phyloP scores from a whole-genome alignment of 129 eudicot species.

The Apium graveolens region DNA sequence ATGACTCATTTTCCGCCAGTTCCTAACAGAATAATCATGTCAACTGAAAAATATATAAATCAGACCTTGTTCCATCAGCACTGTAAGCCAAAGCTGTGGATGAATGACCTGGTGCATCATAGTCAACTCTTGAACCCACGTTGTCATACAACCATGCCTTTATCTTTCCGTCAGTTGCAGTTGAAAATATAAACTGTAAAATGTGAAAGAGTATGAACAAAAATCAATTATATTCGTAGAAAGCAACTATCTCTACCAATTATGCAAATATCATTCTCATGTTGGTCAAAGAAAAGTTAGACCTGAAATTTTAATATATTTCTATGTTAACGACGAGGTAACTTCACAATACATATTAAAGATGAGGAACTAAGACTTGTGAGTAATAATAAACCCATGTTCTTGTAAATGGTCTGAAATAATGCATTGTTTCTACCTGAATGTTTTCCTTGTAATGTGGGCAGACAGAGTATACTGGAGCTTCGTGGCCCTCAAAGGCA shows the following conservation, averaged over 20 bases:
- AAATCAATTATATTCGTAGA: not conserved
- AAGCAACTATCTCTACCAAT: not conserved
- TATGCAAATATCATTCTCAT: not conserved
- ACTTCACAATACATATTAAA: not conserved
- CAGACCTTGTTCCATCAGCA: slow-evolving; percentile 64
- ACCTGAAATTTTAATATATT: too few species aligned
- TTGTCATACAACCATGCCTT: slow-evolving; percentile 73
- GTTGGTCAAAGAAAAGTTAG: not conserved
- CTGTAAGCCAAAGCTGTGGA: slow-evolving; percentile 65
- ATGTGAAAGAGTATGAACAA: slow-evolving; percentile 2
- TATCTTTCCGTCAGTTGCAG: slow-evolving; percentile 64
- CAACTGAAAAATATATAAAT: not conserved
- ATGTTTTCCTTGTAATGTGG: slow-evolving; percentile 79
- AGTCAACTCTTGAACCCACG: slow-evolving; percentile 60
- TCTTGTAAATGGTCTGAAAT: not conserved
- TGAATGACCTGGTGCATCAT: slow-evolving; percentile 71
- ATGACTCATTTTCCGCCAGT: not conserved
- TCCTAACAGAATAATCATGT: not conserved
- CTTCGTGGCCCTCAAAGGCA: slow-evolving; percentile 79
- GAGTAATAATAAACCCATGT: not conserved
- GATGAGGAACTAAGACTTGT: not conserved
- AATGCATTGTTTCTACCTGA: slow-evolving; percentile 38
- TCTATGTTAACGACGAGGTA: not conserved
- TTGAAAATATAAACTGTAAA: slow-evolving; percentile 55
- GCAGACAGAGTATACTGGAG: slow-evolving; percentile 81